These are phyloP conservation scores for Sclerotinia minor DNA, from an alignment of 2,329 filamentous ascomycete species.

Conservation along the genomic window DNA sequence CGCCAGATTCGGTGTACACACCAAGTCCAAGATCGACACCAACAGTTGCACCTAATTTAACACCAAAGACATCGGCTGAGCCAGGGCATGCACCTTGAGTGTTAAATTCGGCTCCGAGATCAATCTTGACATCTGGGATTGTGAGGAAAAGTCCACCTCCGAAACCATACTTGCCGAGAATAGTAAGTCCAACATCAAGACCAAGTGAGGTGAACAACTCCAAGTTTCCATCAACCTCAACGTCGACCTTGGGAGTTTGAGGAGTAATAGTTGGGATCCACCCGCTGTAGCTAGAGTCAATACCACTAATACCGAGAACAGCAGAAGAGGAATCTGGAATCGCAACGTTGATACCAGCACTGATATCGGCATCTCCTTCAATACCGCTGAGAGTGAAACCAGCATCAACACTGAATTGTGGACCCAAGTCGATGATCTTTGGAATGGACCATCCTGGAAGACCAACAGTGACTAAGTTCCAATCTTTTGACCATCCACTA, in stretches of 20 bases:
- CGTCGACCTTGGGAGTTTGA: constrained; percentile 17
- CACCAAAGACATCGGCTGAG: constrained; percentile 23
- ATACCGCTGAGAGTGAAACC: constrained; percentile 19
- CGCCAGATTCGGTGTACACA: constrained; percentile 17
- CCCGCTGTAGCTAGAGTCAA: constrained; percentile 15
- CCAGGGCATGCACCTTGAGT: constrained; percentile 23
- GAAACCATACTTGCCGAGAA: constrained; percentile 18
- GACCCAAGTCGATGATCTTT: constrained; percentile 19
- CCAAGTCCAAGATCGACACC: constrained; percentile 19
- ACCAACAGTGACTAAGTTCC: constrained; percentile 19
- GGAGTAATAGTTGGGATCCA: constrained; percentile 22
- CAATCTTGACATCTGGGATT: constrained; percentile 15
- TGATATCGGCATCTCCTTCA: constrained; percentile 11
- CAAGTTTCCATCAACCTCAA: constrained; percentile 22
- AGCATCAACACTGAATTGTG: constrained; percentile 25
- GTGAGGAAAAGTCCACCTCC: constrained; percentile 21
- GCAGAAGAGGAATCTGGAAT: constrained; percentile 24
- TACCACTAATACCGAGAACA: constrained; percentile 15
- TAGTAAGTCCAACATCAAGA: constrained; percentile 21
- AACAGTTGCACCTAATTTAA: constrained; percentile 16
- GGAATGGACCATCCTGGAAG: constrained; percentile 23
- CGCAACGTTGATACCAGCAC: constrained; percentile 4
- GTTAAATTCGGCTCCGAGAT: constrained; percentile 22
- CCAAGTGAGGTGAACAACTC: constrained; percentile 16
- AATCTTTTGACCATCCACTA: constrained; percentile 22